These are phyloP conservation scores for Calonectria pauciramosa DNA, from an alignment of 2,329 filamentous ascomycete species.

Conservation along the genomic window DNA sequence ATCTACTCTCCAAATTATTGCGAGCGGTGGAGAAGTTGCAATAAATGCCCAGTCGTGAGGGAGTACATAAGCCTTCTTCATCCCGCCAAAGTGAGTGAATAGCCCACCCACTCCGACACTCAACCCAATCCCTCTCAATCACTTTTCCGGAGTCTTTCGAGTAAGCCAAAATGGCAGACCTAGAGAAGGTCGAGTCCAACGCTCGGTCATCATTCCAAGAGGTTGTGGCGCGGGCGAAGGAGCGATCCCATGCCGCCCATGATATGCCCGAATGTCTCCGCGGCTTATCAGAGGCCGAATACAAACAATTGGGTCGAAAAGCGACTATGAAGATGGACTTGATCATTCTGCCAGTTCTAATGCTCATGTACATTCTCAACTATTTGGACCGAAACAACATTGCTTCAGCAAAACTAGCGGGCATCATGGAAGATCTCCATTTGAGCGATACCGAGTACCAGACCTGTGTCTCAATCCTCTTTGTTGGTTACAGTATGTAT, in stretches of 20 bases:
- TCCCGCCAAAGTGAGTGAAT: neutral
- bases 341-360: slow-evolving; percentile 45
- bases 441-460: slow-evolving; percentile 53
- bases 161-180: neutral
- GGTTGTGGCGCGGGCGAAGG: neutral
- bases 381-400: slow-evolving; percentile 53
- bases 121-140: neutral
- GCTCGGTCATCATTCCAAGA: neutral
- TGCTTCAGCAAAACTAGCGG: slow-evolving; percentile 35
- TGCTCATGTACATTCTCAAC: slow-evolving; percentile 57
- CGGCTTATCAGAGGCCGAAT: slow-evolving; percentile 17
- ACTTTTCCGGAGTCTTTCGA: neutral
- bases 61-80: neutral
- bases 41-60: neutral
- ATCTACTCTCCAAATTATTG: neutral
- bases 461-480: slow-evolving; percentile 54
- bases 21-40: neutral
- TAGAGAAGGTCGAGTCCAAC: neutral
- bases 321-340: slow-evolving; percentile 48
- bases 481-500: slow-evolving; percentile 49
- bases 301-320: slow-evolving; percentile 22
- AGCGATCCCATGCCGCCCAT: neutral
- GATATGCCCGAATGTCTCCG: slow-evolving; percentile 28
- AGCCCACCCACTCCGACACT: neutral
- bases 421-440: slow-evolving; percentile 53